A percentile compares a stretch with the other conserved stretches of the same genome.
Conservation (phyloP, 768 basidiomycete genomes). For the Hysterangium stoloniferum region DNA sequence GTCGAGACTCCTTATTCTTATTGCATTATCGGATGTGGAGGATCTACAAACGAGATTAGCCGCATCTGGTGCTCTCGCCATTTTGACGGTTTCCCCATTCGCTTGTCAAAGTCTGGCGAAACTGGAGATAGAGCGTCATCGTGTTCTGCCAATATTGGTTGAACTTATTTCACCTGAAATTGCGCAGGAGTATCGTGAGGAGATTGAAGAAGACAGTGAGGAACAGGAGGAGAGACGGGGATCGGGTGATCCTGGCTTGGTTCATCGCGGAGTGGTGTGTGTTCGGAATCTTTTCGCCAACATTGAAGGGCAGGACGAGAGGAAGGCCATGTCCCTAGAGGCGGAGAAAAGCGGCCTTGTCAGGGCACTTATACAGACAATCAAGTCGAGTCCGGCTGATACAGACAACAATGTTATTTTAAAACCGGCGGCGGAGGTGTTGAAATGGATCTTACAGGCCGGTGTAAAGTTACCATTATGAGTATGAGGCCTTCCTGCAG, state of each 20-base stretch:
- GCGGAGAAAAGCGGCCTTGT: constrained; percentile 47
- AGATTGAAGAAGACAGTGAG: constrained; percentile 29
- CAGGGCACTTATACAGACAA: constrained; percentile 40
- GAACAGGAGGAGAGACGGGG: constrained; percentile 11
- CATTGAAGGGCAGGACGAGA: constrained; percentile 31
- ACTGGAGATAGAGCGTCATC: constrained; percentile 57
- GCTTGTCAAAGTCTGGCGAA: constrained; percentile 56
- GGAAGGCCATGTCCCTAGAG: constrained; percentile 41
- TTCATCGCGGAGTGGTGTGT: constrained; percentile 76
- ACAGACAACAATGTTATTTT: constrained; percentile 32
- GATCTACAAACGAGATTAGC: constrained; percentile 81
- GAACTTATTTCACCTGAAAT: constrained; percentile 57
- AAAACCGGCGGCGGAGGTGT: constrained; percentile 42
- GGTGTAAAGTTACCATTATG: constrained; percentile 9
- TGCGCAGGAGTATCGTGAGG: constrained; percentile 25
- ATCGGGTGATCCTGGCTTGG: constrained; percentile 48
- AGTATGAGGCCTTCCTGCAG: too few relatives aligned
- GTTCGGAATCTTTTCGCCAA: constrained; percentile 53
- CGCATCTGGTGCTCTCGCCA: constrained; percentile 86
- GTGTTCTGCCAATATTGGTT: constrained; percentile 57
- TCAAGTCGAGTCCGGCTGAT: constrained; percentile 34
- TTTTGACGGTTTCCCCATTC: constrained; percentile 52
- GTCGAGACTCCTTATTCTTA: constrained; percentile 70
- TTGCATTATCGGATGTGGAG: constrained; percentile 81
- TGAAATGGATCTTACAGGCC: constrained; percentile 33